These are phyloP conservation scores for Mortierella sp. DNA, from an alignment of 371 early-diverging fungal genomes.

Conservation along the genomic window DNA sequence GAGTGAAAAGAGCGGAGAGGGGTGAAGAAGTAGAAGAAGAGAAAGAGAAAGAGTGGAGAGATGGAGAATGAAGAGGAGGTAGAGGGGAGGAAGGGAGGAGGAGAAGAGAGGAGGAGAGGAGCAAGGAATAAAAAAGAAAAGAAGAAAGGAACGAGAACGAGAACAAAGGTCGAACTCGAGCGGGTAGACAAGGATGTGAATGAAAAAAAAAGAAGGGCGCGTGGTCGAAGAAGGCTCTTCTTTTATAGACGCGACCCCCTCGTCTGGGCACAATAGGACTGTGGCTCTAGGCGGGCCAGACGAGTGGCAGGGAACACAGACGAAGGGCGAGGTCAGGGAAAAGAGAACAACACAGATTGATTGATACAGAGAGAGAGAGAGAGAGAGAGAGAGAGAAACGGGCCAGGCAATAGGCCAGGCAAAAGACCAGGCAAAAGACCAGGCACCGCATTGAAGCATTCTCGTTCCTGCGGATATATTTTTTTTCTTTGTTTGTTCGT, in stretches of 20 bases:
- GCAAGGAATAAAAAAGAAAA: background rate
- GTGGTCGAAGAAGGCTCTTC: background rate
- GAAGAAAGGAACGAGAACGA: background rate
- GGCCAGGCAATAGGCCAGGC: no score
- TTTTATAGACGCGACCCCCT: background rate
- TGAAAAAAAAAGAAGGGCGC: conserved; percentile 3
- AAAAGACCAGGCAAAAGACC: background rate
- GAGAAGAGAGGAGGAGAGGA: background rate
- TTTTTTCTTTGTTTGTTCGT: conserved; percentile 8
- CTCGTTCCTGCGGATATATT: conserved; percentile 7
- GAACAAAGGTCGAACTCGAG: background rate
- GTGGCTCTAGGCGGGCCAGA: no score
- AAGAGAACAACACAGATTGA: no score
- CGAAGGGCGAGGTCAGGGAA: no score
- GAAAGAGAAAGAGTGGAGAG: background rate
- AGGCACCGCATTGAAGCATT: conserved; percentile 11
- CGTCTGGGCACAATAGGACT: no score
- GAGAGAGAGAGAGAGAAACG: no score
- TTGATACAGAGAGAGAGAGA: no score
- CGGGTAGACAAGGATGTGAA: background rate
- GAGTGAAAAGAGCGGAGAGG: background rate
- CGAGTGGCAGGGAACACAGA: no score
- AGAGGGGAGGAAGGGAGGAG: background rate
- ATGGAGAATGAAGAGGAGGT: background rate
- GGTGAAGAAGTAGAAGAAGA: background rate